Conservation (phyloP, 352 stramenopile genomes). For the Phytopythium delawarense region DNA sequence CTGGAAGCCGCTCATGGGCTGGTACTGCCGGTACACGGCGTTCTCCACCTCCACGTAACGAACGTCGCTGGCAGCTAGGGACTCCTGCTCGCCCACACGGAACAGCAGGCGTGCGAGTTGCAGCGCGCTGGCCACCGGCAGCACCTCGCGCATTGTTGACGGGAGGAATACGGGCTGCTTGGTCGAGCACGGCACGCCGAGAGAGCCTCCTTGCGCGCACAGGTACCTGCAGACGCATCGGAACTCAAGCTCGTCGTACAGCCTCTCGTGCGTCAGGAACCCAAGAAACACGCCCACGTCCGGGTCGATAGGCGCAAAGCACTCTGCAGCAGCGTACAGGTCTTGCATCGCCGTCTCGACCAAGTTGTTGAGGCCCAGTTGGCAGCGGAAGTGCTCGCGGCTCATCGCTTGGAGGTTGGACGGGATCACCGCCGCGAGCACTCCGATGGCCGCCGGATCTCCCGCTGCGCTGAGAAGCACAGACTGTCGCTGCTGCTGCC, state of each 20-base stretch:
- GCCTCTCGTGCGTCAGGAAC: slow-evolving; percentile 43
- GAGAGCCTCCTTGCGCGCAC: slow-evolving; percentile 8
- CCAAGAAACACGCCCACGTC: slow-evolving; percentile 60
- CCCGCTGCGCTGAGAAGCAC: slow-evolving; percentile 10
- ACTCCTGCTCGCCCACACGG: slow-evolving; percentile 36
- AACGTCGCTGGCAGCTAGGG: slow-evolving; percentile 30
- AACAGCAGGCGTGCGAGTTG: slow-evolving; percentile 45
- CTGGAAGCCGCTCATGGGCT: slow-evolving; percentile 37
- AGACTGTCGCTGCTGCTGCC: slow-evolving; percentile 16
- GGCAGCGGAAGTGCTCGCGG: slow-evolving; percentile 62
- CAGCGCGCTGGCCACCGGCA: slow-evolving; percentile 38
- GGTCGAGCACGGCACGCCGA: background rate
- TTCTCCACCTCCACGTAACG: slow-evolving; percentile 48
- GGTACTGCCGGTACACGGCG: slow-evolving; percentile 48
- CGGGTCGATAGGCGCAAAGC: slow-evolving; percentile 36
- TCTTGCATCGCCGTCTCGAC: slow-evolving; percentile 38
- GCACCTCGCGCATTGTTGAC: slow-evolving; percentile 50
- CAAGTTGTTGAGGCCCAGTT: slow-evolving; percentile 49
- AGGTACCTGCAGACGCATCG: slow-evolving; percentile 51
- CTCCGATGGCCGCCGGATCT: background rate
- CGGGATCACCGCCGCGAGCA: slow-evolving; percentile 16
- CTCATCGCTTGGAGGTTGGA: slow-evolving; percentile 36
- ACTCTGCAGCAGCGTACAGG: slow-evolving; percentile 23
- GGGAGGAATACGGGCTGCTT: slow-evolving; percentile 46
- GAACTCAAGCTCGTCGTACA: slow-evolving; percentile 57